These are phyloP conservation scores for Colletotrichum liaoningense DNA, from an alignment of 2,329 filamentous ascomycete genomes.

Conservation along the genomic window DNA sequence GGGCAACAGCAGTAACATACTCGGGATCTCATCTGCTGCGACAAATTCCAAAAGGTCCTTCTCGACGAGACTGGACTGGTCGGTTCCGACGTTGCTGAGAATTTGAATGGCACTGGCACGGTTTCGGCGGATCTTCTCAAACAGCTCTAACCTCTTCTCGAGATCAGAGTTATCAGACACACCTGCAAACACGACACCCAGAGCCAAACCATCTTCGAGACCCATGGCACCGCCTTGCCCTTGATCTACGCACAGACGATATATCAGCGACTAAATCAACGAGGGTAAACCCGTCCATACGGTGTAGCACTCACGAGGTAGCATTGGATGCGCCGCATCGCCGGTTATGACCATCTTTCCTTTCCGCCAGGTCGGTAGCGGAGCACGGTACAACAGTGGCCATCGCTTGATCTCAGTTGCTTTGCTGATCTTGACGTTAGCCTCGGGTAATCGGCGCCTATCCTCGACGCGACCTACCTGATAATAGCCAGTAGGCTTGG, in stretches of 20 bases:
- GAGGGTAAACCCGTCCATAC: too few species aligned
- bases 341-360: constrained; percentile 47
- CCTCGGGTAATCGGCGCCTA: not conserved
- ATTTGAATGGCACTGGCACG: constrained; percentile 51
- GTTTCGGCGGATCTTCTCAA: constrained; percentile 41
- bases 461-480: constrained; percentile 36
- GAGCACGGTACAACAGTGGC: constrained; percentile 48
- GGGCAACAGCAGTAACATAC: constrained; percentile 35
- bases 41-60: constrained; percentile 44
- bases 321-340: constrained; percentile 52
- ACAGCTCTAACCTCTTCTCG: constrained; percentile 39
- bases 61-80: constrained; percentile 43
- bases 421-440: constrained; percentile 41
- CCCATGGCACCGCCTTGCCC: constrained; percentile 50
- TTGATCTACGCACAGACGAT: constrained; percentile 44
- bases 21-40: constrained; percentile 43
- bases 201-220: constrained; percentile 48
- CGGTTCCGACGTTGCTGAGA: constrained; percentile 50
- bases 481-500: constrained; percentile 42
- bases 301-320: constrained; percentile 44
- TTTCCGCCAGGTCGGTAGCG: constrained; percentile 46
- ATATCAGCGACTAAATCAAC: not conserved
- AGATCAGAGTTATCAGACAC: constrained; percentile 38
- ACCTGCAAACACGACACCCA: constrained; percentile 44
- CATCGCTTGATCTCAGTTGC: constrained; percentile 48